Evolutionary conservation across 2,329 filamentous ascomycete species (phyloP).

Genomic region (Bipolaris oryzae): DNA sequence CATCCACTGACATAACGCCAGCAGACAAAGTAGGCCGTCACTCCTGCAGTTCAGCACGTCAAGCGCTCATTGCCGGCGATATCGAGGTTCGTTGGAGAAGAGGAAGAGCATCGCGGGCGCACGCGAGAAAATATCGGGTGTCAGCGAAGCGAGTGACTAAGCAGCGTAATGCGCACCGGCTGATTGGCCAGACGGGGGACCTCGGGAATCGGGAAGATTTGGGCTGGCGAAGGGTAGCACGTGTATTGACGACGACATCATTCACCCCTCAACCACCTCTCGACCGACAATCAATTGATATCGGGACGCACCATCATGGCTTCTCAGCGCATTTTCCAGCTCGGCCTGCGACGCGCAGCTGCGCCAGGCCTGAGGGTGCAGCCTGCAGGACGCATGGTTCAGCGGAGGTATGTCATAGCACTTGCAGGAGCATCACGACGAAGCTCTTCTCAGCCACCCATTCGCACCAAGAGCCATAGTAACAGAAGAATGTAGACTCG

Average conservation of each 20-base stretch:
- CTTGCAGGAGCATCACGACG: constrained; percentile 9
- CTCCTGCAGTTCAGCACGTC: constrained; percentile 44
- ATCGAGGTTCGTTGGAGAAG: constrained; percentile 48
- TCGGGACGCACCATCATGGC: constrained; percentile 40
- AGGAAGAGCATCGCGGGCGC: constrained; percentile 14
- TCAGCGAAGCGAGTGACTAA: constrained; percentile 36
- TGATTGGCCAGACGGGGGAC: constrained; percentile 39
- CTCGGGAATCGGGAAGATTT: constrained; percentile 35
- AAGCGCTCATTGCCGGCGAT: constrained; percentile 45
- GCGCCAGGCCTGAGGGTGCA: constrained; percentile 52
- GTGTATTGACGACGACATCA: constrained; percentile 30
- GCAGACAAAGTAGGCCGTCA: constrained; percentile 42
- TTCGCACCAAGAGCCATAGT: constrained; percentile 7
- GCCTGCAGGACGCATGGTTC: constrained; percentile 49
- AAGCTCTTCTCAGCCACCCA: constrained; percentile 3
- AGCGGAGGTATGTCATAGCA: constrained; percentile 55
- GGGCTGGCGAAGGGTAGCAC: constrained; percentile 6
- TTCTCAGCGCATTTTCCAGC: constrained; percentile 55
- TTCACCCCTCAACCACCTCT: constrained; percentile 32
- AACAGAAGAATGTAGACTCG: constrained; percentile 44
- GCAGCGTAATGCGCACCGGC: constrained; percentile 11
- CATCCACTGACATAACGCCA: constrained; percentile 50
- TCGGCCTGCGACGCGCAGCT: constrained; percentile 51
- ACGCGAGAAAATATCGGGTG: constrained; percentile 44
- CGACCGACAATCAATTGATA: constrained; percentile 26